Evolutionary conservation across 805 yeast genomes (phyloP), one percentile per base, ranked within the genome.

Genomic region (Wickerhamiella azyma): DNA sequence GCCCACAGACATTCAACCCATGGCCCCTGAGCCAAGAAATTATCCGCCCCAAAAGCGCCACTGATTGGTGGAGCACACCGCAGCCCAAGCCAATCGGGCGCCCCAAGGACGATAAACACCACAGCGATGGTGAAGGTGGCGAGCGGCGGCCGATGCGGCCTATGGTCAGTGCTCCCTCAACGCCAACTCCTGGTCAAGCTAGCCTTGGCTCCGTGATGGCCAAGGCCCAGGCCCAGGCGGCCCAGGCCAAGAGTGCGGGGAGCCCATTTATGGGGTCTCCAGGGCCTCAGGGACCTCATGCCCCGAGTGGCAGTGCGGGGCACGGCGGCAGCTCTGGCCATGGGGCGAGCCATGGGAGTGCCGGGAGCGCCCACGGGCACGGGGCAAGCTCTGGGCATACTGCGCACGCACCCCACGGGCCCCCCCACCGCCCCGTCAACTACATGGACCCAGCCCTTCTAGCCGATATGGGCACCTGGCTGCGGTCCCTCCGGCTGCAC

Each of bases 381-480:
- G n/a, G n/a, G n/a, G n/a, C n/a, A n/a, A n/a, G n/a, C n/a, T n/a
- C n/a, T n/a, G n/a, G n/a, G n/a, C n/a, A n/a, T n/a, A n/a, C n/a
- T n/a, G n/a, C n/a, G n/a, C n/a, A n/a, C 9, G 11, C 32, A 16
- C 11, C 29, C 19, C 16, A n/a, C 13, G 5, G 7, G 13, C 4
- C 41, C 10, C 32, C 32, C 16, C 36, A 32, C 74, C 50, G 64
- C 77, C 52, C 55, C 4, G 51, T 45, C 37, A 53, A 54, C 45
- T 51, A 45, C 33, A 46, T 54, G 24, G 65, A 62, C 48, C 56
- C 55, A 18, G 63, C 55, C 46, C 57, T 67, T 50, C 68, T 92
- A 55, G 45, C 52, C 49, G 89, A 92, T 59, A 77, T 92, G 41
- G 94, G 96, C 2, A 80, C 81, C 9, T 92, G 98, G 98, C 70